Base-by-base conservation (phyloP, 495 filamentous ascomycete genomes). In the Elasticomyces elasticus region DNA sequence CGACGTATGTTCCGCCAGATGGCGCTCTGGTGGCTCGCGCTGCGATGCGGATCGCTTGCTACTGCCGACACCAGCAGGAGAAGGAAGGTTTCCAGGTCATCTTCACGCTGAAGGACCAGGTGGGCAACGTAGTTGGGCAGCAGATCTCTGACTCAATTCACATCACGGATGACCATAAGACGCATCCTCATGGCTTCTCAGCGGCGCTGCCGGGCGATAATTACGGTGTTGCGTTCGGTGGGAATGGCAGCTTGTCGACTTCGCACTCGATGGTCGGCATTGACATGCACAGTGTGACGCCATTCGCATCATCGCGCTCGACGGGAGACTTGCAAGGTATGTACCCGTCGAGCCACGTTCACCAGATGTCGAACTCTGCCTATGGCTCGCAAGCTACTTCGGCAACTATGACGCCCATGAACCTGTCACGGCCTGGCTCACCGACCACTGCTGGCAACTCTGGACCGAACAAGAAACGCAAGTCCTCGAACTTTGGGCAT, bases 151-250 rank as follows among this genome's bases (percentile, higher is more conserved):
- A 80, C 30, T 83, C 87, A 0, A 92, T 95, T 51, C 84, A 95
- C 76, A 95, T 97, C 61, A 96, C 91, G 0, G 91, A 97, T 67
- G 90, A 97, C 65, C 91, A 97, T 71, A 97, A 97, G 67, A 90
- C 87, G 2, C 82, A 86, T 54, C 69, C 33, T 15, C 52, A 22
- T 7, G 24, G 11, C 20, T 35, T 56, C 15, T 19, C 40, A 6
- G n/a, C 45, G 5, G 19, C 54, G 1, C 44, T 56, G 44, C 9
- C 49, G 30, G 42, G 49, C 23, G 37, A 54, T 11, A 9, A 37
- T 7, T 28, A 49, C 42, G 42, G 26, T 24, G 2, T 27, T 41
- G 51, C 31, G 9, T 45, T 49, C 6, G 28, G n/a, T 10, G 4
- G 30, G 10, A 38, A 20, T 15, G 31, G 50, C 43, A 54, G 58